phyloP scores from a whole-genome alignment of 1,284 basidiomycete species.

The Sporisorium scitamineum region DNA sequence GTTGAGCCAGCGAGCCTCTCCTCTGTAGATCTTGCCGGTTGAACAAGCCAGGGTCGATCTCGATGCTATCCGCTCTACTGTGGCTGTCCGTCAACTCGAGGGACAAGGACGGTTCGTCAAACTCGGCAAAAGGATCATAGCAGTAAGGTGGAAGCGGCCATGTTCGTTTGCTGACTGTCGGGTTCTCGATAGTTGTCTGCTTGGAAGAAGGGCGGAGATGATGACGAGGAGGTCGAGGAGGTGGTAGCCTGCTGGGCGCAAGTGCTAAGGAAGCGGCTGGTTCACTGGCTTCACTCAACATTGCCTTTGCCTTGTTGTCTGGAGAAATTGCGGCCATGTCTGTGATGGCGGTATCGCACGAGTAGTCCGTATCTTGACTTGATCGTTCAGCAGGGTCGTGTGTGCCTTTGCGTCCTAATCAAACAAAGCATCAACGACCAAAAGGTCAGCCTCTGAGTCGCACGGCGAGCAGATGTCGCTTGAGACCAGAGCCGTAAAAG shows the following conservation, averaged over 20 bases:
- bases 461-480: no score
- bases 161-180: not conserved
- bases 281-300: not conserved
- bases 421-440: not conserved
- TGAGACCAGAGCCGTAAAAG: no score
- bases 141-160: conserved; percentile 9
- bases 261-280: not conserved
- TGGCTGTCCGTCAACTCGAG: not conserved
- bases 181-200: not conserved
- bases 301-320: not conserved
- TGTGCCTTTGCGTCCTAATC: not conserved
- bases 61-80: conserved; percentile 27
- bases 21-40: not conserved
- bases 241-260: not conserved
- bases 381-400: not conserved
- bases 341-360: not conserved
- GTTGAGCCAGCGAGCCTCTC: not conserved
- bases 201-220: not conserved
- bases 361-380: not conserved
- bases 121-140: conserved; percentile 18
- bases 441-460: not conserved
- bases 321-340: not conserved
- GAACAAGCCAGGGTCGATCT: conserved; percentile 13
- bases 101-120: not conserved
- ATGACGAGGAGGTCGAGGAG: conserved; percentile 15